A percentile compares a stretch with the other conserved stretches of the same genome.
Evolutionary conservation across 1,139 yeast genomes (phyloP).

Genomic region (Taphrina deformans): DNA sequence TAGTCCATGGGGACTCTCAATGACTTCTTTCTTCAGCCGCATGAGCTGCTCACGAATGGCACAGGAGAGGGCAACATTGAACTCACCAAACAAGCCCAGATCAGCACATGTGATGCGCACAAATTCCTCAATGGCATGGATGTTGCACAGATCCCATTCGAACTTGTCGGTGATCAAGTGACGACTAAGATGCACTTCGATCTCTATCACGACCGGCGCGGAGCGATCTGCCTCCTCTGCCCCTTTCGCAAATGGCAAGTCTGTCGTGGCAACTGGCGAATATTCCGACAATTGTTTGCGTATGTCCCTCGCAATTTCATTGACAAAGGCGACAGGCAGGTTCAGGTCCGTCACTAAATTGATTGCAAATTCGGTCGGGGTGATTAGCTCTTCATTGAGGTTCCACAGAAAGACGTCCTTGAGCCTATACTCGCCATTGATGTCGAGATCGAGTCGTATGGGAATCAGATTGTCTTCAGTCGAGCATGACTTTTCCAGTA

Average conservation of each 20-base stretch:
- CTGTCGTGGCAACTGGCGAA: constrained; percentile 62
- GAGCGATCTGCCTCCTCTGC: constrained; percentile 61
- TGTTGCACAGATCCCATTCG: constrained; percentile 80
- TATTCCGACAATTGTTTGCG: constrained; percentile 78
- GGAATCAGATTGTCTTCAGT: constrained; percentile 61
- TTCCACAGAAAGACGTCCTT: constrained; percentile 92
- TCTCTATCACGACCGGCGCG: constrained; percentile 62
- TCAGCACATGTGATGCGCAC: constrained; percentile 81
- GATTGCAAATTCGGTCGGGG: constrained; percentile 82
- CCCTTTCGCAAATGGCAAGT: constrained; percentile 49
- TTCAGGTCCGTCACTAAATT: constrained; percentile 81
- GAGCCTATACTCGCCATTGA: constrained; percentile 54
- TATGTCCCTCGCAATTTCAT: constrained; percentile 69
- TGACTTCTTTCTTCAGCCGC: constrained; percentile 74
- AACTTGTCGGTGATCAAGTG: constrained; percentile 86
- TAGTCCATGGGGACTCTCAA: constrained; percentile 63
- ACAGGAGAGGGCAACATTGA: constrained; percentile 85
- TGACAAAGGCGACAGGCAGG: constrained; percentile 61
- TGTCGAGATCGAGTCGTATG: constrained; percentile 67
- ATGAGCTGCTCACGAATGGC: constrained; percentile 78
- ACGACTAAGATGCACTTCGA: constrained; percentile 80
- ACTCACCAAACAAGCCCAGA: constrained; percentile 79
- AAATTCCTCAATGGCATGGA: constrained; percentile 76
- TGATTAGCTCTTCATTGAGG: constrained; percentile 61
- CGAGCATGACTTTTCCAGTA: constrained; percentile 12